Conservation (phyloP, 192 early-diverging fungal species). For the Coemansia javaensis region DNA sequence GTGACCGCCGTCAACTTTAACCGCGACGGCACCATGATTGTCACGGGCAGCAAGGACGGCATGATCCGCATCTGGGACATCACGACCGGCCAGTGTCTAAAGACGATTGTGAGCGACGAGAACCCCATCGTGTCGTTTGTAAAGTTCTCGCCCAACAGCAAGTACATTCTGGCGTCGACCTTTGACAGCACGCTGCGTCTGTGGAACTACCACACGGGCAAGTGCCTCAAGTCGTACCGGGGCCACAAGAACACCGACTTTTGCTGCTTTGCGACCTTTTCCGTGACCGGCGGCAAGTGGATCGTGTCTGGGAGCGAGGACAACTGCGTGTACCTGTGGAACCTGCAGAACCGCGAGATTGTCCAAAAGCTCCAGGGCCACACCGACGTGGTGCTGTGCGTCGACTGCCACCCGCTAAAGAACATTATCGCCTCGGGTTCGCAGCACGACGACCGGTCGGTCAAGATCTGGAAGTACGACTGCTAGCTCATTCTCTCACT, state of each 20-base stretch:
- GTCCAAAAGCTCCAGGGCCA: slow-evolving; percentile 93
- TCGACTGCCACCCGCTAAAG: slow-evolving; percentile 89
- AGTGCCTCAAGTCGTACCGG: slow-evolving; percentile 91
- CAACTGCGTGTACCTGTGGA: slow-evolving; percentile 93
- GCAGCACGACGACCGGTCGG: slow-evolving; percentile 83
- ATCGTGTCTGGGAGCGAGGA: slow-evolving; percentile 97
- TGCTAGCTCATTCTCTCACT: slow-evolving; percentile 9
- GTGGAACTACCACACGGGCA: slow-evolving; percentile 90
- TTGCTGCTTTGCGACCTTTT: slow-evolving; percentile 92
- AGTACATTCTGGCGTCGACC: slow-evolving; percentile 94
- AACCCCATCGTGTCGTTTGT: slow-evolving; percentile 96
- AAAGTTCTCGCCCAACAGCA: slow-evolving; percentile 98
- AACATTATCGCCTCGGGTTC: slow-evolving; percentile 95
- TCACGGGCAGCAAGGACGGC: slow-evolving; percentile 91
- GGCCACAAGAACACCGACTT: slow-evolving; percentile 90
- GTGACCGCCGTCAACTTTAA: slow-evolving; percentile 95
- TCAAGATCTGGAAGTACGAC: slow-evolving; percentile 76
- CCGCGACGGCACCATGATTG: slow-evolving; percentile 94
- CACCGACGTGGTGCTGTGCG: slow-evolving; percentile 84
- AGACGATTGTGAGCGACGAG: slow-evolving; percentile 93
- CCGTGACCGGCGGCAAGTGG: slow-evolving; percentile 82
- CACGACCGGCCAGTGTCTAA: slow-evolving; percentile 93
- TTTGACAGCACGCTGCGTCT: slow-evolving; percentile 90
- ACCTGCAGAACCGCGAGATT: slow-evolving; percentile 91
- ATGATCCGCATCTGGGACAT: slow-evolving; percentile 99